Percentiles rank a stretch among this genome's conserved stretches.
Conservation (phyloP, 192 early-diverging fungal species). For the Coemansia sp. region DNA sequence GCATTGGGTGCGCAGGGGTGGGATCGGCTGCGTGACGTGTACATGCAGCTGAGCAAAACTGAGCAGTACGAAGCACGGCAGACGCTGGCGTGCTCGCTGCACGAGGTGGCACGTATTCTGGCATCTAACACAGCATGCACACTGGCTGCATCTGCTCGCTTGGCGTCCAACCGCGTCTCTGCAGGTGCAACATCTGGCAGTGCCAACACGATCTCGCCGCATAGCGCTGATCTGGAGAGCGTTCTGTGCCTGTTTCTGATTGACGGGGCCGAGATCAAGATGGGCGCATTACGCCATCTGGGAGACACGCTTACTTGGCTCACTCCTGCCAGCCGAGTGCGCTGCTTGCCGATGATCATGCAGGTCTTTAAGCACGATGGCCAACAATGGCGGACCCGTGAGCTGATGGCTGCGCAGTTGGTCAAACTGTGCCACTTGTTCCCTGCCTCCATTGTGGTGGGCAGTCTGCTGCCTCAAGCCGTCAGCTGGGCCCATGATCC, state of each 20-base stretch:
- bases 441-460: slow-evolving; percentile 59
- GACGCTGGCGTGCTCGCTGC: slow-evolving; percentile 51
- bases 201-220: slow-evolving; percentile 2
- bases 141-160: slow-evolving; percentile 1
- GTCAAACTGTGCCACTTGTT: slow-evolving; percentile 62
- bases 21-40: slow-evolving; percentile 51
- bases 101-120: slow-evolving; percentile 52
- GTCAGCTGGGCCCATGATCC: slow-evolving; percentile 57
- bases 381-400: slow-evolving; percentile 69
- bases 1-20: slow-evolving; percentile 33
- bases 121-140: slow-evolving; percentile 6
- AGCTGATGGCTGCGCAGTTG: slow-evolving; percentile 67
- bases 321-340: slow-evolving; percentile 58
- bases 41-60: slow-evolving; percentile 49
- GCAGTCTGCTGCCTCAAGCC: slow-evolving; percentile 65
- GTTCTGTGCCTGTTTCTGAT: slow-evolving; percentile 50
- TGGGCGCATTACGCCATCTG: slow-evolving; percentile 65
- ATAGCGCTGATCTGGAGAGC: slow-evolving; percentile 44
- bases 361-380: slow-evolving; percentile 69
- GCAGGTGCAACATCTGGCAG: slow-evolving; percentile 4
- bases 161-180: slow-evolving; percentile 20
- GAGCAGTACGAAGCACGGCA: slow-evolving; percentile 52
- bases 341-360: slow-evolving; percentile 63
- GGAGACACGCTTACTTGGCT: slow-evolving; percentile 65
- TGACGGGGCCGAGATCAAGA: slow-evolving; percentile 60